Evolutionary conservation across 1,284 basidiomycete species (phyloP).

Genomic region (Heimioporus retisporus): DNA sequence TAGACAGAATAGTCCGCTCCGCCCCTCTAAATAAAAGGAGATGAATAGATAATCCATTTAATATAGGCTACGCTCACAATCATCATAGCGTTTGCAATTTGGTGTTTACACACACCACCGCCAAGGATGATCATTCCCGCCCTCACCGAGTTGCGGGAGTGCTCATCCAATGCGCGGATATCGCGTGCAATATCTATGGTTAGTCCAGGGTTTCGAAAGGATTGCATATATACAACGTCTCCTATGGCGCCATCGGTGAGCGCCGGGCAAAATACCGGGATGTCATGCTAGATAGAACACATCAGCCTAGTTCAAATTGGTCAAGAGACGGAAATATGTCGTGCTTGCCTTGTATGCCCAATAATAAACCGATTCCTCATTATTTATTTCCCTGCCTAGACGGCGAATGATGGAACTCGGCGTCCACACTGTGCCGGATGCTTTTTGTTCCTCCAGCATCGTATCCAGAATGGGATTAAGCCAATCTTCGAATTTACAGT

Average conservation of each 20-base stretch:
- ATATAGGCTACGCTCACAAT: constrained; percentile 69
- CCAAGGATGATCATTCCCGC: constrained; percentile 99
- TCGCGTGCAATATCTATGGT: constrained; percentile 96
- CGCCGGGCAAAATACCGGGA: constrained; percentile 99
- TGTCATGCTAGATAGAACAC: constrained; percentile 81
- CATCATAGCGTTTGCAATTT: constrained; percentile 99
- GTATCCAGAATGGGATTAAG: constrained; percentile 93
- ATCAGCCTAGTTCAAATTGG: constrained; percentile 37
- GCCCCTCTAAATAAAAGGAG: constrained; percentile 75
- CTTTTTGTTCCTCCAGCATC: constrained; percentile 92
- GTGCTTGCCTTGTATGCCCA: constrained; percentile 97
- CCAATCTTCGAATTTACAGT: constrained; percentile 99
- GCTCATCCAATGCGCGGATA: constrained; percentile 93
- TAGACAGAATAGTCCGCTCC: constrained; percentile 99
- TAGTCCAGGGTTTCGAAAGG: constrained; percentile 91
- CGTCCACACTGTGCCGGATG: constrained; percentile 84
- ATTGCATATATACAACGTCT: constrained; percentile 99
- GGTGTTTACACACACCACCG: constrained; percentile 99
- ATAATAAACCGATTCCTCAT: constrained; percentile 98
- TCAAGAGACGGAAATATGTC: constrained; percentile 27
- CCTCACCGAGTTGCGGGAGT: constrained; percentile 89
- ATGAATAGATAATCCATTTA: constrained; percentile 3
- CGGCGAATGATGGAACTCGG: constrained; percentile 95
- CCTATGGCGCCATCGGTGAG: constrained; percentile 98
- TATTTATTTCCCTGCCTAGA: constrained; percentile 95